Evolutionary conservation across 306 rosid genomes (phyloP).

Genomic region (Vachellia collinsii): DNA sequence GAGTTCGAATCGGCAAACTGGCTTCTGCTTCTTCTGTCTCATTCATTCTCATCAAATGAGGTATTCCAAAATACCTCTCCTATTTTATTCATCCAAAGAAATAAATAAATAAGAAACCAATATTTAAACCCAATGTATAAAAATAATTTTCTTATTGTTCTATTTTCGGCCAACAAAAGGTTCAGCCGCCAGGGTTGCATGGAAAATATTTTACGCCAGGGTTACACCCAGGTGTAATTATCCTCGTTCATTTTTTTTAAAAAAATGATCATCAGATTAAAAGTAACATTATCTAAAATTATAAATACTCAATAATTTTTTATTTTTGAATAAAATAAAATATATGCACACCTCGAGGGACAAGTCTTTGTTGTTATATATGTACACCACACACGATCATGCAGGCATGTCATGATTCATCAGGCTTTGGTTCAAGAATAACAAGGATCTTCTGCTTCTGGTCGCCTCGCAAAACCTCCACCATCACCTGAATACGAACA

Average conservation of each 20-base stretch:
- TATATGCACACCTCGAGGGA: not conserved
- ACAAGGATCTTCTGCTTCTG: not conserved
- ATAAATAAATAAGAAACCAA: too few species aligned
- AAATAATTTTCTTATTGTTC: too few species aligned
- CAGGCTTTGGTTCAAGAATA: conserved; percentile 5
- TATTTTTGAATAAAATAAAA: not conserved
- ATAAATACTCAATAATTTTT: not conserved
- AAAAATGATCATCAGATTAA: too few species aligned
- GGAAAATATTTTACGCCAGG: too few species aligned
- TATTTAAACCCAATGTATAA: not conserved
- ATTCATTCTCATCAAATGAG: too few species aligned
- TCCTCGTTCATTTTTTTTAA: too few species aligned
- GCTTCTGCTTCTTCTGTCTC: too few species aligned
- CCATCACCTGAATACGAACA: not conserved
- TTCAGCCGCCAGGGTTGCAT: too few species aligned
- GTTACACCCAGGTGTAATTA: not conserved
- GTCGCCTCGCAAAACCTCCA: not conserved
- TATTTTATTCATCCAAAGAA: too few species aligned
- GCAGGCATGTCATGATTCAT: conserved; percentile 1
- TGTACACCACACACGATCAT: not conserved
- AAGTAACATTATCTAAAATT: not conserved
- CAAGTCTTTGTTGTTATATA: not conserved
- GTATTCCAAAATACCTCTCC: not conserved
- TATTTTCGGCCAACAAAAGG: too few species aligned
- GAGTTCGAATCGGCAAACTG: too few species aligned